Percentiles rank a stretch among this genome's conserved stretches.
These are phyloP conservation scores for Lupinus albus DNA, from an alignment of 306 rosid species.

Conservation along the genomic window DNA sequence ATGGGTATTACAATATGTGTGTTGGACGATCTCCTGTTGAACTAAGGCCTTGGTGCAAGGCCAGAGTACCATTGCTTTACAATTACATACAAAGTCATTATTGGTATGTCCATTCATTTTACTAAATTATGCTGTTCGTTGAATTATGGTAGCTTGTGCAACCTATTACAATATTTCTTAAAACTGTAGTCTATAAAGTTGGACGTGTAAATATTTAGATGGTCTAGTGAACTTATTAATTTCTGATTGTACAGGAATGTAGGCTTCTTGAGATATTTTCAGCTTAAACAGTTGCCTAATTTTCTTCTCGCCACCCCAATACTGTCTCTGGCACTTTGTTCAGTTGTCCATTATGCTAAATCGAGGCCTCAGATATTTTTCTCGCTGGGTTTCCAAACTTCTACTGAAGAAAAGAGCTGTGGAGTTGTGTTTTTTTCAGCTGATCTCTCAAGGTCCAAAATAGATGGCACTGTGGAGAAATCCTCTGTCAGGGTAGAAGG, in stretches of 20 bases:
- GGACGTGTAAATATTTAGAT: slow-evolving; percentile 25
- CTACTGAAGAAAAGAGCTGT: slow-evolving; percentile 53
- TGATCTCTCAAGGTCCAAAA: slow-evolving; percentile 44
- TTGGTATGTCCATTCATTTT: slow-evolving; percentile 60
- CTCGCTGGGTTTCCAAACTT: slow-evolving; percentile 74
- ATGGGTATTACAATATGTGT: slow-evolving; percentile 82
- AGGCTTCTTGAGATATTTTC: slow-evolving; percentile 89
- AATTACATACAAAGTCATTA: slow-evolving; percentile 86
- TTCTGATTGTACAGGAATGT: slow-evolving; percentile 71
- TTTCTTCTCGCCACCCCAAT: slow-evolving; percentile 87
- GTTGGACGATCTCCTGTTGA: slow-evolving; percentile 57
- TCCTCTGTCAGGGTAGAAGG: slow-evolving; percentile 55
- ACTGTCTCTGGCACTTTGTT: slow-evolving; percentile 69
- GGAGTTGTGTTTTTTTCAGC: slow-evolving; percentile 52
- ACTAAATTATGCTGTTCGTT: slow-evolving; percentile 18
- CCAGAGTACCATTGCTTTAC: slow-evolving; percentile 77
- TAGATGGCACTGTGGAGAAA: slow-evolving; percentile 36
- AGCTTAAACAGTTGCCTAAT: slow-evolving; percentile 82
- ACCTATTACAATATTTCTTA: slow-evolving; percentile 4
- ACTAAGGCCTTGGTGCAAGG: slow-evolving; percentile 91
- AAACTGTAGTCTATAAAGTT: slow-evolving; percentile 6
- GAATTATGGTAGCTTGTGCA: slow-evolving; percentile 13
- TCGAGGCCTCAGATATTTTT: slow-evolving; percentile 65
- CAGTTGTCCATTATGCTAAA: slow-evolving; percentile 73
- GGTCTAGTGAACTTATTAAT: slow-evolving; percentile 32